These are phyloP conservation scores for Adiantum capillusveneris DNA, from an alignment of 75 land plant genomes.

Conservation along the genomic window DNA sequence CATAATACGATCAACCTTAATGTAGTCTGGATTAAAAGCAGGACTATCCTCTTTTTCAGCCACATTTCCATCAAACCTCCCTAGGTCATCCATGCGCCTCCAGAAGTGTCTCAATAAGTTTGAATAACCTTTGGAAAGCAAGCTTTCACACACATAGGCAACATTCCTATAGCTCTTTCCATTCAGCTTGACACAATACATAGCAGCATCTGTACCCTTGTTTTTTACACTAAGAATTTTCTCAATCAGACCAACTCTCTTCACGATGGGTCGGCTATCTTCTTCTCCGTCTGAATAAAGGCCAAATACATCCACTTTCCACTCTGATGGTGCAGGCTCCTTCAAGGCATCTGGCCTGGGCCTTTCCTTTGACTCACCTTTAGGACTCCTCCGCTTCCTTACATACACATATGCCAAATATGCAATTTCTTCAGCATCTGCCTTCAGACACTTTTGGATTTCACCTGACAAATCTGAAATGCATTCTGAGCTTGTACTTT, in stretches of 20 bases:
- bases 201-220: not conserved
- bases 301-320: conserved; percentile 2
- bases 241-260: conserved; percentile 10
- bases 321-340: too few relatives aligned
- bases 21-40: conserved; percentile 25
- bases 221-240: conserved; percentile 17
- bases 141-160: conserved; percentile 14
- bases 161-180: conserved; percentile 22
- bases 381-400: too few relatives aligned
- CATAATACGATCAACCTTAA: conserved; percentile 17
- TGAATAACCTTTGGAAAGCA: conserved; percentile 10
- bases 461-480: too few relatives aligned
- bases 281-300: not conserved
- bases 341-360: too few relatives aligned
- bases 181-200: conserved; percentile 22
- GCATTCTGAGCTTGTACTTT: too few relatives aligned
- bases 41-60: conserved; percentile 12
- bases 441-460: too few relatives aligned
- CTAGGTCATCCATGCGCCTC: conserved; percentile 15
- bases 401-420: too few relatives aligned
- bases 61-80: conserved; percentile 21
- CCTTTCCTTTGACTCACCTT: too few relatives aligned
- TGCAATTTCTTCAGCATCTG: too few relatives aligned
- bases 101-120: conserved; percentile 17
- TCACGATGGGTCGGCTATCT: not conserved